Evolutionary conservation across 371 early-diverging fungal genomes (phyloP).

Genomic region (Choanephora cucurbitarum): DNA sequence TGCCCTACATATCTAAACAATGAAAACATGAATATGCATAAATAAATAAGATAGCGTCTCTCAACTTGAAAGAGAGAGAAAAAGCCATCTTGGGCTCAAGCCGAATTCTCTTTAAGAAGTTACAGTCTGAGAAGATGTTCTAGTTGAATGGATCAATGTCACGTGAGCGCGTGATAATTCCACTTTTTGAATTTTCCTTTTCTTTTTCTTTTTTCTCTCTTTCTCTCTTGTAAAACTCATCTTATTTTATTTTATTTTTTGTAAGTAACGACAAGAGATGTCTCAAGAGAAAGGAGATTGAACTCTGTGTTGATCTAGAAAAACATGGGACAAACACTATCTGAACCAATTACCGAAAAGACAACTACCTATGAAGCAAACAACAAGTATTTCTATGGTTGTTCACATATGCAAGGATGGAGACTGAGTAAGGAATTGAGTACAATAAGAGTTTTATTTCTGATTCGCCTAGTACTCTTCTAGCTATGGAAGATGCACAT

Average conservation of each 20-base stretch:
- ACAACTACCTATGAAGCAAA: slow-evolving; percentile 73
- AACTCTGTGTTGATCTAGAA: background rate
- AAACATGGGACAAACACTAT: slow-evolving; percentile 94
- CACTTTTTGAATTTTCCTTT: background rate
- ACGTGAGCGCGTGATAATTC: background rate
- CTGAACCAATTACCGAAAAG: slow-evolving; percentile 92
- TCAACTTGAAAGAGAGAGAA: too few species aligned
- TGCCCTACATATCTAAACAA: too few species aligned
- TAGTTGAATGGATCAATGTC: background rate
- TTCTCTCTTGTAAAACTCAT: background rate
- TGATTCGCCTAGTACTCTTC: background rate
- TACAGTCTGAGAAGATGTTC: too few species aligned
- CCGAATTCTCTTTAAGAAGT: too few species aligned
- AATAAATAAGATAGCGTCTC: too few species aligned
- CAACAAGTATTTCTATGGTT: slow-evolving; percentile 80
- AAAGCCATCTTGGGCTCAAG: too few species aligned
- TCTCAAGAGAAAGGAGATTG: background rate
- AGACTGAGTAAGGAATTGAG: slow-evolving; percentile 74
- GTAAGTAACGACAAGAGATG: background rate
- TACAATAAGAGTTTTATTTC: background rate
- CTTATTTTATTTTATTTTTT: background rate
- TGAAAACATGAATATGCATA: too few species aligned
- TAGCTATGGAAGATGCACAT: slow-evolving; percentile 97
- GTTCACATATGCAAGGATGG: slow-evolving; percentile 98
- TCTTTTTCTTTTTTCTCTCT: background rate